phyloP scores from a whole-genome alignment of 108 stramenopile species.

The Nannochloropsis gaditana region DNA sequence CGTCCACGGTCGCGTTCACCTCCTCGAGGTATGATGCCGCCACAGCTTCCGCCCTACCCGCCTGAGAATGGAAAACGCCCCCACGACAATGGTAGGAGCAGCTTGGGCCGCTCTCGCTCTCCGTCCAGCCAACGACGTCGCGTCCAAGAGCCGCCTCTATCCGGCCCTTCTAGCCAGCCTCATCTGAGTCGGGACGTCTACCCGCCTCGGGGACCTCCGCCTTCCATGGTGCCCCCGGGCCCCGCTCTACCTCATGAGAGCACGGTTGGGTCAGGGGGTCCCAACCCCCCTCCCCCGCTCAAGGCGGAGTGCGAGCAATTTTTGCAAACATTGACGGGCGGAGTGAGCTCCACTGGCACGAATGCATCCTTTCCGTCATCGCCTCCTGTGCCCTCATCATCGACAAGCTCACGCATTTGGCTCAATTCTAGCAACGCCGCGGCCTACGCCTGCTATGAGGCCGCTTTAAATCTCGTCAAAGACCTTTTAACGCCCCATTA shows the following conservation, averaged over 20 bases:
- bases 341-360: neutral
- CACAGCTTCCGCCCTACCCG: neutral
- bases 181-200: neutral
- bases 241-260: neutral
- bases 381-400: neutral
- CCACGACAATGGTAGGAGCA: neutral
- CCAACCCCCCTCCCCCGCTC: neutral
- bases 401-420: neutral
- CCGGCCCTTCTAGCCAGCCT: neutral
- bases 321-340: conserved; percentile 17
- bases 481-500: neutral
- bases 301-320: conserved; percentile 3
- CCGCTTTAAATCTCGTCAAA: conserved; percentile 3
- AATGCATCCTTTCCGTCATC: neutral
- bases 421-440: conserved; percentile 1
- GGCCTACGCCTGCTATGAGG: neutral
- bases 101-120: neutral
- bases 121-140: neutral
- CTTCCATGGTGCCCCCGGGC: neutral
- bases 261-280: neutral
- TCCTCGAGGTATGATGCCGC: neutral
- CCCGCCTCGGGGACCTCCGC: neutral
- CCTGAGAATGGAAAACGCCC: neutral
- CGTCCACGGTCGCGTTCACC: neutral
- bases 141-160: neutral